These are phyloP conservation scores for Lomentospora prolificans DNA, from an alignment of 2,329 filamentous ascomycete species.

Conservation along the genomic window DNA sequence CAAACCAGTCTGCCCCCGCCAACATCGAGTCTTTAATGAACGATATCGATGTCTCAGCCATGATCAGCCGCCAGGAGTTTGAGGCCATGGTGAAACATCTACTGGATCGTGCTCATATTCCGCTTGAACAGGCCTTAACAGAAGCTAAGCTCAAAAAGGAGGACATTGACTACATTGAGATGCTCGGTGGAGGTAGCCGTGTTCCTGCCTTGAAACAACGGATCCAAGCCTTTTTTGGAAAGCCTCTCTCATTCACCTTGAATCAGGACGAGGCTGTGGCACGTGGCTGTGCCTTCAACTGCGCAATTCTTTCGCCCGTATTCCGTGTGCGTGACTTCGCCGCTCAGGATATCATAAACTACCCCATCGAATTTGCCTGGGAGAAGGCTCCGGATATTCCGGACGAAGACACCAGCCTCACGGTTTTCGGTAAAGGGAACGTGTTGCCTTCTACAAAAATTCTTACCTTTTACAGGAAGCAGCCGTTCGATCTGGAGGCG, in stretches of 20 bases:
- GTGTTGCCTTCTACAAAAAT: constrained; percentile 98
- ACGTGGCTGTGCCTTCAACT: constrained; percentile 92
- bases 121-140: constrained; percentile 85
- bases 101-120: constrained; percentile 59
- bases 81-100: constrained; percentile 84
- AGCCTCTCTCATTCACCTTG: constrained; percentile 85
- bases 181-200: constrained; percentile 91
- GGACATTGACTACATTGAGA: constrained; percentile 87
- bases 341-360: constrained; percentile 94
- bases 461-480: constrained; percentile 97
- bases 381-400: constrained; percentile 98
- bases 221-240: constrained; percentile 86
- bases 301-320: constrained; percentile 90
- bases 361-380: constrained; percentile 98
- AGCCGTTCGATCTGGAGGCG: constrained; percentile 92
- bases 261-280: constrained; percentile 98
- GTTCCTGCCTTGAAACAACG: constrained; percentile 85
- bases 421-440: constrained; percentile 95
- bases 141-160: constrained; percentile 85
- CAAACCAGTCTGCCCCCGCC: constrained; percentile 83
- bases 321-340: constrained; percentile 98
- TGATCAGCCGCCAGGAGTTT: constrained; percentile 90
- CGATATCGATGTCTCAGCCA: constrained; percentile 79
- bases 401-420: constrained; percentile 94
- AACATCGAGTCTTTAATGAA: constrained; percentile 99